phyloP scores from a whole-genome alignment of 1,139 yeast species.

The Entelexis paramagnoliae region DNA sequence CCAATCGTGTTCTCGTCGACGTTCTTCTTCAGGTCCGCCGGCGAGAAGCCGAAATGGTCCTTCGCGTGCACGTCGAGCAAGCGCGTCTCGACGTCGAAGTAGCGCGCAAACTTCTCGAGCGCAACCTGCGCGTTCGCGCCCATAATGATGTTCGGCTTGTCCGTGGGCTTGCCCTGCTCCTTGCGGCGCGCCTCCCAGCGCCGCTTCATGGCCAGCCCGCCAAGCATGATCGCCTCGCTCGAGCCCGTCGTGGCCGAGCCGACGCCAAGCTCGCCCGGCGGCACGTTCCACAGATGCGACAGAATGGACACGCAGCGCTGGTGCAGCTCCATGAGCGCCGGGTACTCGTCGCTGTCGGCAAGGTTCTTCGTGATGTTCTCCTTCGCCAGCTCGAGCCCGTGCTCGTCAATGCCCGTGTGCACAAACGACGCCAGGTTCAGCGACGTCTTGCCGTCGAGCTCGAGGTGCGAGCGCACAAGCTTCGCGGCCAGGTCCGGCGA shows the following conservation, averaged over 20 bases:
- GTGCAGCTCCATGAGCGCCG: slow-evolving; percentile 70
- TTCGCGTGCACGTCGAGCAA: slow-evolving; percentile 53
- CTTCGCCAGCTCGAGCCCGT: slow-evolving; percentile 42
- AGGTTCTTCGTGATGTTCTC: slow-evolving; percentile 77
- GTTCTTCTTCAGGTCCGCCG: slow-evolving; percentile 46
- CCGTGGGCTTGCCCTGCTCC: slow-evolving; percentile 48
- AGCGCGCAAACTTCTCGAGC: slow-evolving; percentile 83
- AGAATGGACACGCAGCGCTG: slow-evolving; percentile 72
- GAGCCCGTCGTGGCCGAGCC: slow-evolving; percentile 94
- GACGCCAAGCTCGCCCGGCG: slow-evolving; percentile 44
- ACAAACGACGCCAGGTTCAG: slow-evolving; percentile 84
- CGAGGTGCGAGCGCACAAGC: slow-evolving; percentile 59
- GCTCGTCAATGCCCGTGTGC: slow-evolving; percentile 55
- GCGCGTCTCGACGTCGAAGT: slow-evolving; percentile 83
- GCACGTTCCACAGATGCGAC: slow-evolving; percentile 75
- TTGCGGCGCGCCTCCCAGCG: slow-evolving; percentile 65
- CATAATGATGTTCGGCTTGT: slow-evolving; percentile 78
- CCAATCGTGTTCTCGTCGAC: slow-evolving; percentile 92
- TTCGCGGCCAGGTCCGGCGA: slow-evolving; percentile 47
- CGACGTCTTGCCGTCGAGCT: slow-evolving; percentile 74
- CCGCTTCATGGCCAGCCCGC: slow-evolving; percentile 85
- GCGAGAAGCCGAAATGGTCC: slow-evolving; percentile 57
- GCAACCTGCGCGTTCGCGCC: slow-evolving; percentile 96
- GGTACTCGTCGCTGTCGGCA: slow-evolving; percentile 91
- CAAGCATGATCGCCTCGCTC: slow-evolving; percentile 86